Base-by-base conservation (phyloP, 345 rosid species). In the Sapria himalayana region DNA sequence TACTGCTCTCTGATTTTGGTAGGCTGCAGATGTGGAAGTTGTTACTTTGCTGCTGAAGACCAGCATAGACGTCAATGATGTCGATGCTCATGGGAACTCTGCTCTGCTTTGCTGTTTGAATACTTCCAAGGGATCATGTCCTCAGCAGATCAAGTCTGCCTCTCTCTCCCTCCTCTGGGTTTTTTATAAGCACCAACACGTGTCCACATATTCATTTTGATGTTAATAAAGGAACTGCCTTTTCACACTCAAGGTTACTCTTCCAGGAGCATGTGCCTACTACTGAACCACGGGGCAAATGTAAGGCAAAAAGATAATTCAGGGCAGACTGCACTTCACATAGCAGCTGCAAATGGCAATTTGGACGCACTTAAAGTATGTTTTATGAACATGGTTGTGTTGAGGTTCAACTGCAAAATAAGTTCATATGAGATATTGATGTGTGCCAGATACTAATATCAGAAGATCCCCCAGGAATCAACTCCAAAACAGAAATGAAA, bases 311-410 rank as follows among this genome's bases (percentile, higher is more conserved):
- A 46, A 51, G 72, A 82, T 43, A 78, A 66, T 62, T 39, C 75
- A 73, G 94, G 81, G 34, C 51, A 61, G 37, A 75, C 77, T 33
- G 71, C 78, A 38, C 60, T 65, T 45, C 94, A 82, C 43, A 50
- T 62, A 39, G 94, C 94, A 49, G 92, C 86, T 49, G 78, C 70
- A 38, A 65, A 54, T 59, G 94, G 94, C n/a, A 82, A 73, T 63
- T 36, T 53, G 35, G 55, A 63, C 52, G 76, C 76, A 45, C 75
- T 82, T 41, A 54, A 69, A 82, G 94, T 73, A 64, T 45, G 37
- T 11, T 12, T n/a, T 29, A 25, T 15, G 22, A 12, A 14, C 19
- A 20, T n/a, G n/a, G n/a, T n/a, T n/a, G n/a, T n/a, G n/a, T n/a
- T n/a, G n/a, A n/a, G n/a, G n/a, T n/a, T n/a, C n/a, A n/a, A n/a